Percentiles rank a stretch among this genome's conserved stretches.
Conservation (phyloP, 2,329 filamentous ascomycete genomes). For the Aspergillus puulaauensis region DNA sequence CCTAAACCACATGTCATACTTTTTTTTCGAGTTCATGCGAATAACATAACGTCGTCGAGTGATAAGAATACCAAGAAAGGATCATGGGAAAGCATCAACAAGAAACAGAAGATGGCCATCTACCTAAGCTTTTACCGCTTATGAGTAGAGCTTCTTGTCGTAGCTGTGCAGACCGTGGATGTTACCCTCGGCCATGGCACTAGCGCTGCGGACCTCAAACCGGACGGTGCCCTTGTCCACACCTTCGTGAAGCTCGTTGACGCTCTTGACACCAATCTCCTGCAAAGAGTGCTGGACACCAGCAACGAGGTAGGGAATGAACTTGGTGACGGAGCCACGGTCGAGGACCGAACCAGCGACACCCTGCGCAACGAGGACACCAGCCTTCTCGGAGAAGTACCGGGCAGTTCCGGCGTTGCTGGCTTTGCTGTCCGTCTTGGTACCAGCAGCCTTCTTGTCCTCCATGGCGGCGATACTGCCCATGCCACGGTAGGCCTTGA, state of each 20-base stretch:
- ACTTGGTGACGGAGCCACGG: constrained; percentile 80
- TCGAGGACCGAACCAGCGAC: constrained; percentile 70
- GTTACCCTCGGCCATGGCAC: constrained; percentile 92
- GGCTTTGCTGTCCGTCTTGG: constrained; percentile 65
- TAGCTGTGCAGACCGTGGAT: constrained; percentile 97
- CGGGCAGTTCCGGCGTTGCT: constrained; percentile 91
- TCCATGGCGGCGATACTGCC: constrained; percentile 99
- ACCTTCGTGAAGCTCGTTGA: constrained; percentile 72
- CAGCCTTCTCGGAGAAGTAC: constrained; percentile 97
- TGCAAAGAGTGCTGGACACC: constrained; percentile 97
- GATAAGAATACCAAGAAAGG: constrained; percentile 17
- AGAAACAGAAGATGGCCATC: constrained; percentile 4
- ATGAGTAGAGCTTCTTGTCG: constrained; percentile 99
- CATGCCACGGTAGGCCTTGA: constrained; percentile 99
- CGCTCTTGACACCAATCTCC: constrained; percentile 83
- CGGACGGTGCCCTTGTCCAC: constrained; percentile 74
- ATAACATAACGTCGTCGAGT: constrained; percentile 30
- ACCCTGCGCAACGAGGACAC: constrained; percentile 92
- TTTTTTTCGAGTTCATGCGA: constrained; percentile 31
- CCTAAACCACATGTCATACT: constrained; percentile 31
- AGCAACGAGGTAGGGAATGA: constrained; percentile 91
- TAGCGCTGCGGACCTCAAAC: constrained; percentile 92
- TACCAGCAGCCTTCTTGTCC: constrained; percentile 88
- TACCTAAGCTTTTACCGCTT: constrained; percentile 30
- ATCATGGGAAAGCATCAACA: constrained; percentile 7